A percentile compares a stretch with the other conserved stretches of the same genome.
phyloP scores from a whole-genome alignment of 2,329 filamentous ascomycete genomes.

The Fulvia fulva region DNA sequence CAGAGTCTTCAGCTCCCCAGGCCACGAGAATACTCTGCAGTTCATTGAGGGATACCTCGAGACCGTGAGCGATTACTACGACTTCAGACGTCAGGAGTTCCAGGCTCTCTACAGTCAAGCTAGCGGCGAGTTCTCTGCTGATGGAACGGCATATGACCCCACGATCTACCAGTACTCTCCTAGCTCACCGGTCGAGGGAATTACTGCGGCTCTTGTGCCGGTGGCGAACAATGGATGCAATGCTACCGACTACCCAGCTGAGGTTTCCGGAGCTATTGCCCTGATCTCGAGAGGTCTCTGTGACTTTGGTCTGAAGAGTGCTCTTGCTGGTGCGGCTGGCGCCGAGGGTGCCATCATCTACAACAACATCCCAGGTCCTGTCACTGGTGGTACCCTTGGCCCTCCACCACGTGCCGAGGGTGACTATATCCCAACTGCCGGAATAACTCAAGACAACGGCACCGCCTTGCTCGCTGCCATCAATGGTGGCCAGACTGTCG shows the following conservation, averaged over 20 bases:
- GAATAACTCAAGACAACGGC: constrained; percentile 59
- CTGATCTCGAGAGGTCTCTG: constrained; percentile 68
- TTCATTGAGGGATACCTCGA: constrained; percentile 35
- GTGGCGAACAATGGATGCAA: constrained; percentile 61
- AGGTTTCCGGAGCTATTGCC: constrained; percentile 61
- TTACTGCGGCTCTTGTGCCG: constrained; percentile 55
- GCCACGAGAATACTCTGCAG: constrained; percentile 39
- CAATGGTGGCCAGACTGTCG: constrained; percentile 38
- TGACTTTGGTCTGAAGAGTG: constrained; percentile 67
- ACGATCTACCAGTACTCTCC: constrained; percentile 58
- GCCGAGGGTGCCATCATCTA: constrained; percentile 70
- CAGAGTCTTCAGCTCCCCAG: constrained; percentile 36
- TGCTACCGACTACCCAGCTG: constrained; percentile 58
- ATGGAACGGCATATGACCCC: constrained; percentile 56
- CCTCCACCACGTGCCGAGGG: constrained; percentile 54
- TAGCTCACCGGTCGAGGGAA: constrained; percentile 52
- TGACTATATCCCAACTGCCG: constrained; percentile 64
- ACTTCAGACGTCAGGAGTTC: constrained; percentile 49
- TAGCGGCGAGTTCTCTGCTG: constrained; percentile 46
- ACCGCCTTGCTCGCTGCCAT: constrained; percentile 54
- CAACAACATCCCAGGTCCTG: constrained; percentile 60
- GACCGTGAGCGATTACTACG: constrained; percentile 26
- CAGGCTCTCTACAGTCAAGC: constrained; percentile 34
- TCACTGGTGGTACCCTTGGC: constrained; percentile 60
- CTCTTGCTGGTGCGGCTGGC: constrained; percentile 63